A percentile compares a stretch with the other conserved stretches of the same genome.
phyloP scores from a whole-genome alignment of 768 basidiomycete genomes.

The Pholiota conissans region DNA sequence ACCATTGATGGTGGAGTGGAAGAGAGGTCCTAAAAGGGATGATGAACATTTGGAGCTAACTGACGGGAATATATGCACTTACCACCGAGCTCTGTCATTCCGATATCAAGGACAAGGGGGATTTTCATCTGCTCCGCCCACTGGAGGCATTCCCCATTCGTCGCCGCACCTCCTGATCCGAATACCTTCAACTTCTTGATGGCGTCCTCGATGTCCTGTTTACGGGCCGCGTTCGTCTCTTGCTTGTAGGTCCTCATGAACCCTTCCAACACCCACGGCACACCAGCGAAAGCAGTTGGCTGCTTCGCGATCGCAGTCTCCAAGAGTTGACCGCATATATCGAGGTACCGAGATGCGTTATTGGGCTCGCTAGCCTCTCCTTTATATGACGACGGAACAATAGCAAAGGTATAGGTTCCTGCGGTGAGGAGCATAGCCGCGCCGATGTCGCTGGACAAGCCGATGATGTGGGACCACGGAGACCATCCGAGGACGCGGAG shows the following conservation, averaged over 20 bases:
- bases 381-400: conserved; percentile 29
- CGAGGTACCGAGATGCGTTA: conserved; percentile 19
- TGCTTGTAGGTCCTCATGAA: conserved; percentile 24
- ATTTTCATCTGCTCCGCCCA: conserved; percentile 27
- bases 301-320: conserved; percentile 25
- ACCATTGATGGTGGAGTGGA: conserved; percentile 24
- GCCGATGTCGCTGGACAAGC: conserved; percentile 26
- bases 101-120: conserved; percentile 31
- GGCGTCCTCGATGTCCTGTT: conserved; percentile 16
- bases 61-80: background rate
- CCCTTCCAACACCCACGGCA: conserved; percentile 34
- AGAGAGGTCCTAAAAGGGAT: conserved; percentile 24
- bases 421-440: conserved; percentile 26
- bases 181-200: conserved; percentile 27
- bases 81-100: conserved; percentile 38
- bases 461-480: conserved; percentile 33
- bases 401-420: conserved; percentile 32
- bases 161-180: conserved; percentile 29
- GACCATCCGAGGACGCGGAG: conserved; percentile 33
- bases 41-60: background rate
- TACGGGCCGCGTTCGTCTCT: conserved; percentile 20
- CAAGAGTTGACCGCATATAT: conserved; percentile 25
- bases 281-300: conserved; percentile 27
- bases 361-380: background rate
- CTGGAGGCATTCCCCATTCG: conserved; percentile 24